A percentile compares a stretch with the other conserved stretches of the same genome.
These are phyloP conservation scores for Solanum sparsipilum DNA, from an alignment of 257 asterid genomes.

Conservation along the genomic window DNA sequence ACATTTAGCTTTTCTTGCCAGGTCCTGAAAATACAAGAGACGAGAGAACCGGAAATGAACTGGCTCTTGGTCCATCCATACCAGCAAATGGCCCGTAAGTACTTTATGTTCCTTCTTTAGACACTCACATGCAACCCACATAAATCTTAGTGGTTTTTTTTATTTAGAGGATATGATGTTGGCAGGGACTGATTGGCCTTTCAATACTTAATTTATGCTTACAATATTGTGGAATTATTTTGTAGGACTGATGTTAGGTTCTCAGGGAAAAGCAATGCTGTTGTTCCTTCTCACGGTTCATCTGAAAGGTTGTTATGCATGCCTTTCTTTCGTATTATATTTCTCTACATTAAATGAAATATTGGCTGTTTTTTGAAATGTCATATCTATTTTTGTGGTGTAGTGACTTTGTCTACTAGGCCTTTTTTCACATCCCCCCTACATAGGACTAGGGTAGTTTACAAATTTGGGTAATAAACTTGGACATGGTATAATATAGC, in stretches of 20 bases:
- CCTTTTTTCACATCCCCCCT: neutral
- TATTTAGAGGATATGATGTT: neutral
- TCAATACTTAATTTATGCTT: neutral
- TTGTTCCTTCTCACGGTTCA: slow-evolving; percentile 39
- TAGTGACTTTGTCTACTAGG: neutral
- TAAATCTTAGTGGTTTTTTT: neutral
- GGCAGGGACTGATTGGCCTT: neutral
- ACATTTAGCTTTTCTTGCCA: slow-evolving; percentile 19
- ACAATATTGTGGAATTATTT: neutral
- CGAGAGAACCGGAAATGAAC: slow-evolving; percentile 33
- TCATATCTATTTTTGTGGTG: neutral
- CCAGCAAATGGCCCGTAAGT: slow-evolving; percentile 53
- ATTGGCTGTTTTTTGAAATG: neutral
- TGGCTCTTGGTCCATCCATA: slow-evolving; percentile 51
- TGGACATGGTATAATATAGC: neutral
- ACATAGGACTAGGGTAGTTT: neutral
- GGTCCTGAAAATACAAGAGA: slow-evolving; percentile 67
- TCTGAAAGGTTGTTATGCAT: slow-evolving; percentile 56
- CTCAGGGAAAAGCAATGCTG: slow-evolving; percentile 46
- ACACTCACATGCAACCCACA: neutral
- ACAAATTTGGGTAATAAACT: neutral
- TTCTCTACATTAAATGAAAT: neutral
- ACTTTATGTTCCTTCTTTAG: neutral
- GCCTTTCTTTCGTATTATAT: slow-evolving; percentile 8
- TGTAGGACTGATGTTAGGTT: slow-evolving; percentile 54